phyloP scores from a whole-genome alignment of 495 filamentous ascomycete species.

The Sporormia fimetaria region DNA sequence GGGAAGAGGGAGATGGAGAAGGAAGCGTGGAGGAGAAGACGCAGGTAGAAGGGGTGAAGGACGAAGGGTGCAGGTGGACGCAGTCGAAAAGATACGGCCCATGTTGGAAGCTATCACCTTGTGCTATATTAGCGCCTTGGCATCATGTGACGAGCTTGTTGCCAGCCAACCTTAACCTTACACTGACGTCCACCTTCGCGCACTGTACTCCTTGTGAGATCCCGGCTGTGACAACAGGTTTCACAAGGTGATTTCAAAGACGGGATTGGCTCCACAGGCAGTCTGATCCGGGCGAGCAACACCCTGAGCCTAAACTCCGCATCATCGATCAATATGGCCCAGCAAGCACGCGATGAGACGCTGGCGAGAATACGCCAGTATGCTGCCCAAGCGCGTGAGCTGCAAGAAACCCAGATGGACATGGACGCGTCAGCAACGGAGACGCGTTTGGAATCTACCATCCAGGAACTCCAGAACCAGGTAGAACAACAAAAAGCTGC shows the following conservation, averaged over 20 bases:
- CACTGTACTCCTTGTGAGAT: not conserved
- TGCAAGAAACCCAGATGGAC: conserved; percentile 22
- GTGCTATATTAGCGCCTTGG: conserved; percentile 6
- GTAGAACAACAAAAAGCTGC: conserved; percentile 55
- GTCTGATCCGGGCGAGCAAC: not conserved
- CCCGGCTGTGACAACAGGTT: too few species aligned
- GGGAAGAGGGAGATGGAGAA: conserved; percentile 1
- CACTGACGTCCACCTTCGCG: not conserved
- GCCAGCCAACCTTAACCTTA: not conserved
- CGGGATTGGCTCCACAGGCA: too few species aligned
- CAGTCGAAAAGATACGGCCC: not conserved
- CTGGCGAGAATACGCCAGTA: conserved; percentile 23
- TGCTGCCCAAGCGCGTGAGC: conserved; percentile 8
- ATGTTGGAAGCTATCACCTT: not conserved
- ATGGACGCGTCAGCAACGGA: conserved; percentile 23
- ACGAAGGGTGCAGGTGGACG: not conserved
- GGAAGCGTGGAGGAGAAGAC: too few species aligned
- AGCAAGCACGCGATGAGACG: conserved; percentile 1
- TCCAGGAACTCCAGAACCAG: conserved; percentile 51
- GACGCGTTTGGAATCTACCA: conserved; percentile 49
- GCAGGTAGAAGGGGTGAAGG: not conserved
- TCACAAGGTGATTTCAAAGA: too few species aligned
- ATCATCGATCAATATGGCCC: conserved; percentile 7
- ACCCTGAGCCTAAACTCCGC: not conserved
- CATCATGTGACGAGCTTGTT: conserved; percentile 1